These are phyloP conservation scores for Malassezia yamatoensis DNA, from an alignment of 1,284 basidiomycete genomes.

Conservation along the genomic window DNA sequence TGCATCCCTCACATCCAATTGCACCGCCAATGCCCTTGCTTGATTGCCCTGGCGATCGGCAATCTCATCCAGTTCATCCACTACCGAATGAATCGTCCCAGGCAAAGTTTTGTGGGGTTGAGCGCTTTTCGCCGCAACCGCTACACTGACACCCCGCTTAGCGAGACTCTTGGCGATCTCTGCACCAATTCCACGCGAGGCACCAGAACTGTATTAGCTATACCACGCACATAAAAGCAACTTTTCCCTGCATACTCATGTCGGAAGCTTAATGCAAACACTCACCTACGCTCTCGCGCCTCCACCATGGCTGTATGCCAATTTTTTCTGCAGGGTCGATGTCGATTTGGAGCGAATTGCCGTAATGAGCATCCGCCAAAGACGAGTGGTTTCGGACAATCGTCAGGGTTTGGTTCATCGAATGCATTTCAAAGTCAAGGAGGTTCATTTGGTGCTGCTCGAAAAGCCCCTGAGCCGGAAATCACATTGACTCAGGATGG, in stretches of 20 bases:
- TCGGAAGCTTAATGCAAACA: not conserved
- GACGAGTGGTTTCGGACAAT: not conserved
- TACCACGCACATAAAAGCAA: conserved; percentile 17
- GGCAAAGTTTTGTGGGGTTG: conserved; percentile 28
- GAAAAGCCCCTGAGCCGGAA: conserved; percentile 13
- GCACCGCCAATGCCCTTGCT: conserved; percentile 31
- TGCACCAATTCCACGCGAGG: conserved; percentile 35
- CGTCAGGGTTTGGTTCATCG: not conserved
- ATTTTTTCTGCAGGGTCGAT: conserved; percentile 17
- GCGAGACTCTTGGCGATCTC: conserved; percentile 33
- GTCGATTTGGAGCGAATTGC: conserved; percentile 16
- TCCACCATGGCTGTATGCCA: conserved; percentile 18
- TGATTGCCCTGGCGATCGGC: conserved; percentile 17
- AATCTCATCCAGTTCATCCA: conserved; percentile 31
- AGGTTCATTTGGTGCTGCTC: not conserved
- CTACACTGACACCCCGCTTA: conserved; percentile 31
- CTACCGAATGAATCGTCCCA: conserved; percentile 46
- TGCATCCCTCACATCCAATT: conserved; percentile 43
- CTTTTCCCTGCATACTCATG: conserved; percentile 7
- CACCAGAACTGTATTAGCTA: conserved; percentile 26
- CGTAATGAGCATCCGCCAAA: conserved; percentile 9
- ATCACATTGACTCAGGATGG: conserved; percentile 13
- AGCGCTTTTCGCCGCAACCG: conserved; percentile 34
- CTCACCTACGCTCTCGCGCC: not conserved
- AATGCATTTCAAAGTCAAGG: not conserved